These are phyloP conservation scores for Physocladia obscura DNA, from an alignment of 192 early-diverging fungal genomes.

Conservation along the genomic window DNA sequence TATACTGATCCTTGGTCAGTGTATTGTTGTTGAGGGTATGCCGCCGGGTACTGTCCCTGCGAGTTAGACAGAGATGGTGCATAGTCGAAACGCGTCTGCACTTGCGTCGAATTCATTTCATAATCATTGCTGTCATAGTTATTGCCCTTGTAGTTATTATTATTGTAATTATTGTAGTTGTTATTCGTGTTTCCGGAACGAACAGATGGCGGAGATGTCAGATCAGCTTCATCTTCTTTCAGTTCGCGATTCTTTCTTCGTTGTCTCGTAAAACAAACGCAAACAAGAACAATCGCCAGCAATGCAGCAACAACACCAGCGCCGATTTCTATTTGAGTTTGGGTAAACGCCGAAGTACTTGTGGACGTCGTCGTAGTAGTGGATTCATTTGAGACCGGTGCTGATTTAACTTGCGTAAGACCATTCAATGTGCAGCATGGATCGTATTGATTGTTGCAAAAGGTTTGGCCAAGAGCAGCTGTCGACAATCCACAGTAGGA, in stretches of 20 bases:
- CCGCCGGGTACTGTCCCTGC: not conserved
- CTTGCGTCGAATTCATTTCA: not conserved
- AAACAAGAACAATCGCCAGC: not conserved
- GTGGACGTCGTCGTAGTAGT: not conserved
- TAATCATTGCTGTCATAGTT: not conserved
- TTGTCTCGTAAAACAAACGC: not conserved
- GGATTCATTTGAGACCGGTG: not conserved
- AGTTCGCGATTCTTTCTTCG: not conserved
- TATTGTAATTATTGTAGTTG: too few relatives aligned
- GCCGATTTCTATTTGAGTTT: slow-evolving; percentile 5
- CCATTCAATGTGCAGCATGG: slow-evolving; percentile 8
- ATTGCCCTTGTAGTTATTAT: too few relatives aligned
- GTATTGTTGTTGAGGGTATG: not conserved
- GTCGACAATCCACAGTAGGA: slow-evolving; percentile 15
- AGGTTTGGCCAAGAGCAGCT: not conserved
- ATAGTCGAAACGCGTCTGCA: not conserved
- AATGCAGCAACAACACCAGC: not conserved
- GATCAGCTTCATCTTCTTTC: not conserved
- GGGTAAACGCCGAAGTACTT: not conserved
- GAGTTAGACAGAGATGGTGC: not conserved
- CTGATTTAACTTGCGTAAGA: slow-evolving; percentile 6
- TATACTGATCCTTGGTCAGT: not conserved
- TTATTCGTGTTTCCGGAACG: too few relatives aligned
- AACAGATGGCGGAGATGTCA: not conserved
- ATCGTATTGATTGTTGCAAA: slow-evolving; percentile 4